Evolutionary conservation across 1,284 basidiomycete genomes (phyloP), one percentile per base, ranked within the genome.

Genomic region (Ceratobasidium sp.): DNA sequence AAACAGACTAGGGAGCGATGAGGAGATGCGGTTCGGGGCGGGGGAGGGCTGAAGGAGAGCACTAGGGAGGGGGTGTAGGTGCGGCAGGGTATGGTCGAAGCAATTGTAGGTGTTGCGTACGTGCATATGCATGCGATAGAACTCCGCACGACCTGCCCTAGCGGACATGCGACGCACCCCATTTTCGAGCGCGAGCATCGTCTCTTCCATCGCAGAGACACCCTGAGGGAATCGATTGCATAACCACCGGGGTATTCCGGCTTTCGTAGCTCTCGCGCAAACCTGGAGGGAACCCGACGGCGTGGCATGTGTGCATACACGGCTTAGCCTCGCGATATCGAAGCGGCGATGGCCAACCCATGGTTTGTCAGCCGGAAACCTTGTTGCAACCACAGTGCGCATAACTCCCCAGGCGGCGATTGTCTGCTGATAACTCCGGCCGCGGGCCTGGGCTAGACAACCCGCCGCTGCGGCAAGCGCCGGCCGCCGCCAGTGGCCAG

Each of bases 291-390:
- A 13, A 48, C 9, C 17, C n/a, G 28, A 17, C 44, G 64, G 23
- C 74, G 52, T 76, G 62, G 74, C 50, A 67, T n/a, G 65, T 13
- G 46, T 67, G 50, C 52, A 44, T 50, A 50, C 74, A 67, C 74
- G 74, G 33, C 62, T 56, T 57, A 56, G 64, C 74, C 74, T 56
- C 74, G 26, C 52, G 62, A 56, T 23, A n/a, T 54, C 52, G 62
- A 76, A 76, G 74, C 33, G 15, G 20, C 28, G 23, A 62, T 26
- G 73, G 50, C 23, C 38, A 28, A 46, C 46, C 20, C 44, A 48
- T 50, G 15, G 44, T 50, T 68, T 26, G 44, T 42, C 40, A 76
- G 62, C 74, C 54, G 71, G 67, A 71, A 76, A 66, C 48, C 74
- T 67, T 50, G 48, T 40, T 4, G 38, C 61, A 40, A 42, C 61